phyloP scores from a whole-genome alignment of 257 asterid species.

The Linderniella brevidens region DNA sequence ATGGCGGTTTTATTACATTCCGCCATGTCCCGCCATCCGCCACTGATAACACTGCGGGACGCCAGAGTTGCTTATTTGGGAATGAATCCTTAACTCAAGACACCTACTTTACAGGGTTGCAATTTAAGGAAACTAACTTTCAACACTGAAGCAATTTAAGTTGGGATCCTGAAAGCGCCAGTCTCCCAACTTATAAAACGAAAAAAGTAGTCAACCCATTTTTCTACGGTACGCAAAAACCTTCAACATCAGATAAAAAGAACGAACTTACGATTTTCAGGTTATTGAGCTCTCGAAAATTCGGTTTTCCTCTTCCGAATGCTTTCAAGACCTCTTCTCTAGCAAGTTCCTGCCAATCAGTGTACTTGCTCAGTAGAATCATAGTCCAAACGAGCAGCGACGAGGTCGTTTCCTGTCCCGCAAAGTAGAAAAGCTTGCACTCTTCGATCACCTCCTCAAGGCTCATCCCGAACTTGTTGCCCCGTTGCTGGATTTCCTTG shows the following conservation, averaged over 20 bases:
- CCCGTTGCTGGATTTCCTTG: conserved; percentile 19
- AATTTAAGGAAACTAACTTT: no score
- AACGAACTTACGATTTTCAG: conserved; percentile 24
- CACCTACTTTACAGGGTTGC: no score
- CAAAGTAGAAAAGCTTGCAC: conserved; percentile 37
- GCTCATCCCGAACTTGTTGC: conserved; percentile 23
- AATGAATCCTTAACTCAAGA: no score
- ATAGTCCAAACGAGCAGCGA: conserved; percentile 38
- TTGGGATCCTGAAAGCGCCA: no score
- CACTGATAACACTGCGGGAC: no score
- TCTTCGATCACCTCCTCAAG: conserved; percentile 25
- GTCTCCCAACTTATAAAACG: no score
- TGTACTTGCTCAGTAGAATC: conserved; percentile 21
- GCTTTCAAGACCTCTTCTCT: conserved; percentile 26
- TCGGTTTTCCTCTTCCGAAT: conserved; percentile 12
- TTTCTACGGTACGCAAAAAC: neutral
- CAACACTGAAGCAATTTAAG: no score
- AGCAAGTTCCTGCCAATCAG: conserved; percentile 23
- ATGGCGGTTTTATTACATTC: no score
- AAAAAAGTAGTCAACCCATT: neutral
- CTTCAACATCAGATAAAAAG: neutral
- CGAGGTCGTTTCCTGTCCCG: conserved; percentile 48
- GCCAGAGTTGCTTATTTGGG: no score
- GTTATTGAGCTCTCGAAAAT: conserved; percentile 13
- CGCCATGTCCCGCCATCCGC: no score